Evolutionary conservation across 2,329 filamentous ascomycete genomes (phyloP).

Genomic region (Paraconiothyrium brasiliense): DNA sequence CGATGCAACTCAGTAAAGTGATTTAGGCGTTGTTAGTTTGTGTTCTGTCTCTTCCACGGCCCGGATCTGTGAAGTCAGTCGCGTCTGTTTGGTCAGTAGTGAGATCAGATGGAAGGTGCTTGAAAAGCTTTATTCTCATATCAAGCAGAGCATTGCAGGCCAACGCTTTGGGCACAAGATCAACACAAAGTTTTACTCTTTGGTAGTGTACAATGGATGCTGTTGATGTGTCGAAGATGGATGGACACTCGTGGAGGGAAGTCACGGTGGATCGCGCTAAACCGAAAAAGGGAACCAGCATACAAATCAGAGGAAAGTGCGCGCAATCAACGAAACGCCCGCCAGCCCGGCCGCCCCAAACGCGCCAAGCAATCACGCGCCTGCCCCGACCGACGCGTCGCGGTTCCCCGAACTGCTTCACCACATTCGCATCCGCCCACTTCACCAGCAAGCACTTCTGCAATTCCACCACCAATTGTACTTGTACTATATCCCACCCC

Average conservation of each 20-base stretch:
- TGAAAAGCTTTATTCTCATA: not conserved
- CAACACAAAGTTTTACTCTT: not conserved
- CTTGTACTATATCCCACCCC: slow-evolving; percentile 7
- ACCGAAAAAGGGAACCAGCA: slow-evolving; percentile 27
- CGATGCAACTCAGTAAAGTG: not conserved
- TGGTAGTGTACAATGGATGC: not conserved
- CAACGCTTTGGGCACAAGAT: not conserved
- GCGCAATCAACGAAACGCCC: slow-evolving; percentile 6
- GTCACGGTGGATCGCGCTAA: slow-evolving; percentile 21
- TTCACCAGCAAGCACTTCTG: slow-evolving; percentile 7
- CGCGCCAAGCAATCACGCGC: slow-evolving; percentile 25
- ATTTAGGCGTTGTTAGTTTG: not conserved
- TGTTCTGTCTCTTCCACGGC: not conserved
- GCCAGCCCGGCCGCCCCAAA: slow-evolving; percentile 19
- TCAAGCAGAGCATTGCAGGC: not conserved
- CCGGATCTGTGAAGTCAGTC: not conserved
- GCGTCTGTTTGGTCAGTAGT: not conserved
- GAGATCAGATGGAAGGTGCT: slow-evolving; percentile 2
- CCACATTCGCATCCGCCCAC: slow-evolving; percentile 19
- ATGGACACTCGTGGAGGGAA: not conserved
- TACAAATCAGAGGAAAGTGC: not conserved
- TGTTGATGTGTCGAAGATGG: not conserved
- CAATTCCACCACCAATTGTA: slow-evolving; percentile 6
- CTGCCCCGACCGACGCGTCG: slow-evolving; percentile 35
- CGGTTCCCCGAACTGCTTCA: slow-evolving; percentile 28